Percentiles rank a stretch among this genome's conserved stretches.
phyloP scores from a whole-genome alignment of 2,329 filamentous ascomycete species.

The Fusarium concolor region DNA sequence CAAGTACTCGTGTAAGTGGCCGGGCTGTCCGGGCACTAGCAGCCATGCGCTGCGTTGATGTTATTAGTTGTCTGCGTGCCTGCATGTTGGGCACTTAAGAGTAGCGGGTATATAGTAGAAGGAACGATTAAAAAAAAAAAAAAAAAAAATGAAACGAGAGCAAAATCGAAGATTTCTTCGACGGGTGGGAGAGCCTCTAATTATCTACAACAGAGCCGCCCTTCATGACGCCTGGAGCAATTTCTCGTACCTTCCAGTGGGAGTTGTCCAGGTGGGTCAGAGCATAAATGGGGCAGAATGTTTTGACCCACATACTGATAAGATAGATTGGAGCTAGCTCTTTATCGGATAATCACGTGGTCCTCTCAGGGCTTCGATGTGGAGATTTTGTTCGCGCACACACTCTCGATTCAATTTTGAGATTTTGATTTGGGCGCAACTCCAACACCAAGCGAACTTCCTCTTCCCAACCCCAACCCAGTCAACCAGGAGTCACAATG shows the following conservation, averaged over 20 bases:
- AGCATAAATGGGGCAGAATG: no score
- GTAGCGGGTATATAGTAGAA: constrained; percentile 9
- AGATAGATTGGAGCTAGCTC: no score
- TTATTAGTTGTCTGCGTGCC: constrained; percentile 55
- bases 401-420: no score
- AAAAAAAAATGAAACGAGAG: constrained; percentile 7
- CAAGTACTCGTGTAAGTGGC: constrained; percentile 45
- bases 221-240: constrained; percentile 39
- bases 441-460: no score
- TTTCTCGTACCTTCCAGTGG: constrained; percentile 60
- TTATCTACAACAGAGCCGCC: constrained; percentile 44
- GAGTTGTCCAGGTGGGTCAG: no score
- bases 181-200: constrained; percentile 17
- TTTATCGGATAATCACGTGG: no score
- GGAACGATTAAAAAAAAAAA: constrained; percentile 4
- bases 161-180: constrained; percentile 15
- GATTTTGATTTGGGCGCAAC: no score
- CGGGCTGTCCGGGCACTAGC: constrained; percentile 45
- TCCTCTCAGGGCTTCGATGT: no score
- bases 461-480: no score
- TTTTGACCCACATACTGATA: no score
- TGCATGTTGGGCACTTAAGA: constrained; percentile 51
- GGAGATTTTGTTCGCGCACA: no score
- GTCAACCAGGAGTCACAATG: constrained; percentile 74
- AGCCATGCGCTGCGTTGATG: constrained; percentile 54